These are phyloP conservation scores for Misopates orontium DNA, from an alignment of 257 asterid genomes.

Conservation along the genomic window DNA sequence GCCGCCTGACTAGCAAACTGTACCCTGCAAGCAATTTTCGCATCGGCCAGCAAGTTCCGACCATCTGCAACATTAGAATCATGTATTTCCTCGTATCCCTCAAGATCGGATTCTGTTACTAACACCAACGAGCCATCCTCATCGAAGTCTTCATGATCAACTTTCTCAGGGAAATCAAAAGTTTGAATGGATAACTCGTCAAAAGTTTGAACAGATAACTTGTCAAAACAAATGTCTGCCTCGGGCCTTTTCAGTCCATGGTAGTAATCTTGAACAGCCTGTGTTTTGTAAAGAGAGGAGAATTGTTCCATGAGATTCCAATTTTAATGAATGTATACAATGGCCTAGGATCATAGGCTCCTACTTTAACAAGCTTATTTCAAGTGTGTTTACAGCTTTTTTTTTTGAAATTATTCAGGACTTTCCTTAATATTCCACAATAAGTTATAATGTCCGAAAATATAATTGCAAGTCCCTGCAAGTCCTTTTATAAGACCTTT, in stretches of 20 bases:
- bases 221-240: conserved; percentile 20
- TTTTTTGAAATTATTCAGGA: too few relatives aligned
- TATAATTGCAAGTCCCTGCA: too few relatives aligned
- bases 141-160: conserved; percentile 41
- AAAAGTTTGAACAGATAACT: conserved; percentile 10
- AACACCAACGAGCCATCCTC: conserved; percentile 74
- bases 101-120: conserved; percentile 78
- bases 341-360: too few relatives aligned
- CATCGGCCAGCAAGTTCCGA: conserved; percentile 11
- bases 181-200: conserved; percentile 18
- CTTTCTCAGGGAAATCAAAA: conserved; percentile 29
- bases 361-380: too few relatives aligned
- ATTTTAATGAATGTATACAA: too few relatives aligned
- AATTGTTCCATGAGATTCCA: neutral
- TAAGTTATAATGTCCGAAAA: too few relatives aligned
- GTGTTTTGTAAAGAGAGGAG: conserved; percentile 27
- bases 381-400: too few relatives aligned
- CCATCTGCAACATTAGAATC: conserved; percentile 33
- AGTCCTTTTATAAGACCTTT: too few relatives aligned
- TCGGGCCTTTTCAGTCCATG: conserved; percentile 37
- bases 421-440: too few relatives aligned
- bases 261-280: conserved; percentile 82
- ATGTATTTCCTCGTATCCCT: conserved; percentile 65
- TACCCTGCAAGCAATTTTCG: conserved; percentile 57
- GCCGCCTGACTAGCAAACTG: conserved; percentile 81